Percentiles rank a stretch among this genome's conserved stretches.
Conservation (phyloP, 2,329 filamentous ascomycete species). For the Colletotrichum graminicola region DNA sequence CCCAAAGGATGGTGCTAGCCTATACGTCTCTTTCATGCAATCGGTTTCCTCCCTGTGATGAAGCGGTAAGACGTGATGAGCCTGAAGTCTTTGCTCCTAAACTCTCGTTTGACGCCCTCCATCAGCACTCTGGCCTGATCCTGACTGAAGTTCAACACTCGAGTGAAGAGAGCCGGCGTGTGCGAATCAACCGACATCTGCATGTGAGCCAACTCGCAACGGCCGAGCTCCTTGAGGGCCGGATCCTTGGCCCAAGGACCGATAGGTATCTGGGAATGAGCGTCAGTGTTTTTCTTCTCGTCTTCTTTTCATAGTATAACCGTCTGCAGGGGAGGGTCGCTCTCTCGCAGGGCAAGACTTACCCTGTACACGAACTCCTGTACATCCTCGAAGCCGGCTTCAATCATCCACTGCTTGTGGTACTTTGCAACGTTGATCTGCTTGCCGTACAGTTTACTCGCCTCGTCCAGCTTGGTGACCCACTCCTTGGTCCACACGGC, state of each 20-base stretch:
- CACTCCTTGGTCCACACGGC: slow-evolving; percentile 56
- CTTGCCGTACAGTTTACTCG: slow-evolving; percentile 54
- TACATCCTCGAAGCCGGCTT: slow-evolving; percentile 55
- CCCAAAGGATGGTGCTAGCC: neutral
- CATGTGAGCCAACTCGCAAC: slow-evolving; percentile 55
- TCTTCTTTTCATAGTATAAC: neutral
- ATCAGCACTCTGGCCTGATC: slow-evolving; percentile 58
- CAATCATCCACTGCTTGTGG: slow-evolving; percentile 54
- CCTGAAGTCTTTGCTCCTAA: slow-evolving; percentile 50
- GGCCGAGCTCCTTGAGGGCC: slow-evolving; percentile 52
- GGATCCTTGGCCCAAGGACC: slow-evolving; percentile 55
- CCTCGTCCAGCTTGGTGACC: slow-evolving; percentile 52
- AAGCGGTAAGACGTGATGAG: slow-evolving; percentile 53
- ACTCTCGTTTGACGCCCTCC: slow-evolving; percentile 56
- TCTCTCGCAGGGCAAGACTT: slow-evolving; percentile 18
- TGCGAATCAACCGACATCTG: slow-evolving; percentile 59
- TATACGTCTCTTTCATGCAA: neutral
- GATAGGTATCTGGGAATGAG: slow-evolving; percentile 51
- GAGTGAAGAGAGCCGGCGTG: slow-evolving; percentile 55
- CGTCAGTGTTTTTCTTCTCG: neutral
- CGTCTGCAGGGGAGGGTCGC: rapidly evolving
- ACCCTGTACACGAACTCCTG: slow-evolving; percentile 49
- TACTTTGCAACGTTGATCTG: slow-evolving; percentile 53
- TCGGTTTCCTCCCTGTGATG: slow-evolving; percentile 48
- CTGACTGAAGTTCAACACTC: slow-evolving; percentile 53